Evolutionary conservation across 2,329 filamentous ascomycete genomes (phyloP), one percentile per base, ranked within the genome.

Genomic region (Alternaria incomplexa): DNA sequence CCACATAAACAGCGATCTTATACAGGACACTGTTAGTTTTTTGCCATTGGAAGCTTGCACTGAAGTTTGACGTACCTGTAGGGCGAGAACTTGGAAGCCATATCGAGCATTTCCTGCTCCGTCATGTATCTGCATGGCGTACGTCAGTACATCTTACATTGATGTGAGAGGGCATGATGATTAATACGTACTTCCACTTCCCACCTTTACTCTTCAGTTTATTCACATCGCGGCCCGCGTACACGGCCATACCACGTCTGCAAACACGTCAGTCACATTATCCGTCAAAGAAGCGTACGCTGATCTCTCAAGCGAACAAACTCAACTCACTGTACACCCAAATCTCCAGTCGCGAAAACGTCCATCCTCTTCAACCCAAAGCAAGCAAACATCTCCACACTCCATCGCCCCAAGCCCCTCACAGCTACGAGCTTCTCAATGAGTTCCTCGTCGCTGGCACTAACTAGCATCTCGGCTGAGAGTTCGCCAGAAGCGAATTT

Each of bases 361-460:
- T 99, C 95, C 85, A 93, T 91, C 12, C 94, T 86, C 85, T 97
- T 98, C 44, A 99, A 84, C n/a, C 89, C 92, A 80, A 99, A 98
- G 80, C 92, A 93, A 53, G 94, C 93, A 84, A 99, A 99, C 96
- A 99, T 76, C 53, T 76, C 94, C 13, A 97, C 93, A 51, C 90
- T 94, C 96, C 96, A 98, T 57, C 86, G 86, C 0, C 96, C 96
- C 53, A 98, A 82, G 0, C 96, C 96, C 10, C 95, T 86, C 6
- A 99, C 93, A 1, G 93, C 92, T 51, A 91, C 93, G 51, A 99
- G 84, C 77, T 87, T 90, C 79, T 91, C 88, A 67, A 97, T 85
- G 8, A 99, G 86, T 70, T 97, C 92, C 54, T 97, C 94, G 77
- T 99, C 96, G 6, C 89, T 87, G 2, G 93, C 93, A 36, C 88